These are phyloP conservation scores for Willaertia magna DNA, from an alignment of 208 protist genomes.

Conservation along the genomic window DNA sequence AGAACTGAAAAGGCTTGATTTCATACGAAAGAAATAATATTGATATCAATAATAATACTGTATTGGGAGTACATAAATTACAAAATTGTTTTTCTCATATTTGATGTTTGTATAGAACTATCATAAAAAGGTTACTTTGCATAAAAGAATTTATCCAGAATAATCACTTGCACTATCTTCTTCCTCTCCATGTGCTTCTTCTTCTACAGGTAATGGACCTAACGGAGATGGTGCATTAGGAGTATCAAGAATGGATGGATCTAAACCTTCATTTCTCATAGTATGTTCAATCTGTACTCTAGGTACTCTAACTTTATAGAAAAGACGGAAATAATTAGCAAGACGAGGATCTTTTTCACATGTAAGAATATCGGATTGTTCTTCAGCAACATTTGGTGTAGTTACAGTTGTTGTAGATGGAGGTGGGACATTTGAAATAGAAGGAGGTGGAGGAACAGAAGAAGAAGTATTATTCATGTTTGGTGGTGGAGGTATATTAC, in stretches of 20 bases:
- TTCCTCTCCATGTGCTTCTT: background rate
- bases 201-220: background rate
- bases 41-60: too few species aligned
- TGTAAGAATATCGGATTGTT: background rate
- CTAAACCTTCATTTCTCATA: conserved; percentile 3
- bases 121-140: too few species aligned
- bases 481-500: background rate
- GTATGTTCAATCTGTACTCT: background rate
- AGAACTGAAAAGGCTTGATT: too few species aligned
- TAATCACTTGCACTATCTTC: background rate
- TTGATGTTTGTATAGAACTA: too few species aligned
- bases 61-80: too few species aligned
- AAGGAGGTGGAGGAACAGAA: background rate
- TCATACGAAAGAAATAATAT: too few species aligned
- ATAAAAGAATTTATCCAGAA: background rate
- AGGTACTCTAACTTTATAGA: conserved; percentile 11
- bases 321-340: background rate
- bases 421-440: background rate
- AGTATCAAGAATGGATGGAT: background rate
- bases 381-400: background rate
- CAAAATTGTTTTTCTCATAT: too few species aligned
- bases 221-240: conserved; percentile 15
- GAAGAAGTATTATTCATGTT: background rate
- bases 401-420: background rate
- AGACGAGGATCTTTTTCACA: conserved; percentile 11